These are phyloP conservation scores for Cryptococcus amylolentus DNA, from an alignment of 1,284 basidiomycete species.

Conservation along the genomic window DNA sequence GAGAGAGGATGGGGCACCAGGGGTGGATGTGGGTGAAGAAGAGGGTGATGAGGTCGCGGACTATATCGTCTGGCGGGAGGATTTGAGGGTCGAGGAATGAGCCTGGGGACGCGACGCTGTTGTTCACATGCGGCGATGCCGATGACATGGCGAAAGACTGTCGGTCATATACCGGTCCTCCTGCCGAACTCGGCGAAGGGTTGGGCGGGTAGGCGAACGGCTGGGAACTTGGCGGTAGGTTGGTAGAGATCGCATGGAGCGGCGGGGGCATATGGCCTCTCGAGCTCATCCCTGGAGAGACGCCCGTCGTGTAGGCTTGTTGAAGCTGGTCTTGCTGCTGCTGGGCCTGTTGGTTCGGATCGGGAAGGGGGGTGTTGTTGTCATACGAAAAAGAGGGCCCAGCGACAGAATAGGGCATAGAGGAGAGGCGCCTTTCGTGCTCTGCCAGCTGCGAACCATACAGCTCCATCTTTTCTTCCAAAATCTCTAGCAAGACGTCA, in stretches of 20 bases:
- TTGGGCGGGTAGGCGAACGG: conserved; percentile 7
- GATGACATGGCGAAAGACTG: conserved; percentile 24
- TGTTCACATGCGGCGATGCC: conserved; percentile 21
- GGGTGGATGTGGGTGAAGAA: conserved; percentile 46
- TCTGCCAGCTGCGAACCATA: conserved; percentile 34
- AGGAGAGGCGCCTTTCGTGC: conserved; percentile 32
- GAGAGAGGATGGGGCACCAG: conserved; percentile 47
- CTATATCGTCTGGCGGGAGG: conserved; percentile 47
- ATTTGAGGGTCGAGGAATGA: conserved; percentile 41
- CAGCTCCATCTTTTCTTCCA: conserved; percentile 34
- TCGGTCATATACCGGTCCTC: conserved; percentile 15
- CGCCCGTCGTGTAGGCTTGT: not conserved
- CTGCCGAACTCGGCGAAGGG: conserved; percentile 6
- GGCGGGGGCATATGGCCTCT: not conserved
- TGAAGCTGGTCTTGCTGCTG: not conserved
- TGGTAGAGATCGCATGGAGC: conserved; percentile 1
- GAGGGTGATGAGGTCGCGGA: conserved; percentile 41
- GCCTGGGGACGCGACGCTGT: conserved; percentile 15
- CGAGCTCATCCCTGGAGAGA: not conserved
- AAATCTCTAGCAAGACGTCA: conserved; percentile 22
- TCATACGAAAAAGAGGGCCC: conserved; percentile 17
- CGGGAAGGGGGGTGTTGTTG: conserved; percentile 7
- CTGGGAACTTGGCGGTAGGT: conserved; percentile 2
- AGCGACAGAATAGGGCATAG: conserved; percentile 7
- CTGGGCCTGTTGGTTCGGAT: conserved; percentile 12